These are phyloP conservation scores for Lipomyces orientalis DNA, from an alignment of 805 yeast species.

Conservation along the genomic window DNA sequence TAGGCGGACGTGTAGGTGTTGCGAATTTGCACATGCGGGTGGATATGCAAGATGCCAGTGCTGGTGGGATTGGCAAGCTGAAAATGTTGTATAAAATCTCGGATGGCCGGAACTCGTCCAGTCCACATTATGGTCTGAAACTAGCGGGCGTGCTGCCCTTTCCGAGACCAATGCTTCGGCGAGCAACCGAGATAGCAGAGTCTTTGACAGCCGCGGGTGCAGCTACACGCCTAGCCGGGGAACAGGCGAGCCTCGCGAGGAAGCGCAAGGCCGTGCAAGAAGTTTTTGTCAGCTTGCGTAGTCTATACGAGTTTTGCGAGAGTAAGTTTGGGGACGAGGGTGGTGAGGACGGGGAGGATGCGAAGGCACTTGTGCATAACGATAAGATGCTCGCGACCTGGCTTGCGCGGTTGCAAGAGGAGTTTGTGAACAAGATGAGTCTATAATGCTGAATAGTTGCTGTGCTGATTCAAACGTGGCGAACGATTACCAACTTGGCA, in stretches of 20 bases:
- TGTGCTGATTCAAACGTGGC: background rate
- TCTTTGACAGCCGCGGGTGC: constrained; percentile 1
- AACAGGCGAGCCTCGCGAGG: constrained; percentile 14
- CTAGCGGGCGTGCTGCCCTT: constrained; percentile 25
- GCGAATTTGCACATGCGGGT: constrained; percentile 50
- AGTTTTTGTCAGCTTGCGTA: constrained; percentile 16
- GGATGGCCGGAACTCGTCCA: constrained; percentile 16
- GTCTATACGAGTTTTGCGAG: constrained; percentile 18
- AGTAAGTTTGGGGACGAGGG: constrained; percentile 8
- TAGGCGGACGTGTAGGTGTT: constrained; percentile 48
- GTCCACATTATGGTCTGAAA: constrained; percentile 23
- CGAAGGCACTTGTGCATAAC: background rate
- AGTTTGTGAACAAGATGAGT: constrained; percentile 24
- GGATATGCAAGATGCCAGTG: constrained; percentile 28
- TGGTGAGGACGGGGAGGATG: constrained; percentile 1
- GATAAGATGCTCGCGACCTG: constrained; percentile 17
- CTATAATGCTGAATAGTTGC: background rate
- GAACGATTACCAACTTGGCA: background rate
- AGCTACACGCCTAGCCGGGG: background rate
- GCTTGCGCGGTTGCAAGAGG: constrained; percentile 19
- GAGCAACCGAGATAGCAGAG: constrained; percentile 18
- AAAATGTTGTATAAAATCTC: constrained; percentile 30
- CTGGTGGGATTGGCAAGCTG: constrained; percentile 10
- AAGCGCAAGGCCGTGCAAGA: constrained; percentile 24
- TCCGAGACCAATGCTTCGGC: constrained; percentile 16